Evolutionary conservation across 352 stramenopile species (phyloP), one percentile per base, ranked within the genome.

Genomic region (Phytophthora boehmeriae): DNA sequence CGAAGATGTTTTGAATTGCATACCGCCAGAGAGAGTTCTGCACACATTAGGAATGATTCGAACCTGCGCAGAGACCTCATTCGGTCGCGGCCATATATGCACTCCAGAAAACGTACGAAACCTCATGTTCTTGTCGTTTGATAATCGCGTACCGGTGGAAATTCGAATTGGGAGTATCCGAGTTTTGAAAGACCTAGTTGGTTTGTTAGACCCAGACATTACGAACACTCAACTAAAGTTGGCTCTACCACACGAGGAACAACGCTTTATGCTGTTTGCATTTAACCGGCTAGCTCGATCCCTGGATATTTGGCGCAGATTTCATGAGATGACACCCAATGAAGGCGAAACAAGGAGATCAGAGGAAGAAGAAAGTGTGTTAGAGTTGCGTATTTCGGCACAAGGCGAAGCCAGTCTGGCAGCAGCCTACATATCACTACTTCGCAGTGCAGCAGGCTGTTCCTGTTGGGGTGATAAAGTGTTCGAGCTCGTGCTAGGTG

Each of bases 21-120:
- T 84, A 16, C 62, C 77, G 16, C 69, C 71, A 8, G 78, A 94
- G 30, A 68, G 79, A n/a, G 76, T 70, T n/a, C 64, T 94, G 39
- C 71, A 92, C 44, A 80, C 88, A 22, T 39, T 94, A 14, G 76
- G 81, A 17, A 63, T 92, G 2, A 64, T 92, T 25, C 78, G 76
- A 38, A 89, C 74, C 23, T 92, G 85, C 36, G 60, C 68, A 2
- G 75, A 90, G 28, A 87, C 80, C 0, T 44, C 59, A 5, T 89
- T 86, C 64, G 76, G 80, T 2, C 69, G 77, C 36, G 73, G 70
- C 6, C 57, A 87, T 28, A 80, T 92, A 34, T 66, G 71, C 0
- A 89, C 74, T 20, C 66, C 71, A 9, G 78, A 85, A 56, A 90
- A 91, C 39, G 62, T 91, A 25, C 67, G 69, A 9, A 77, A 90